Conservation (phyloP, 2,329 filamentous ascomycete species). For the Fusarium subglutinans region DNA sequence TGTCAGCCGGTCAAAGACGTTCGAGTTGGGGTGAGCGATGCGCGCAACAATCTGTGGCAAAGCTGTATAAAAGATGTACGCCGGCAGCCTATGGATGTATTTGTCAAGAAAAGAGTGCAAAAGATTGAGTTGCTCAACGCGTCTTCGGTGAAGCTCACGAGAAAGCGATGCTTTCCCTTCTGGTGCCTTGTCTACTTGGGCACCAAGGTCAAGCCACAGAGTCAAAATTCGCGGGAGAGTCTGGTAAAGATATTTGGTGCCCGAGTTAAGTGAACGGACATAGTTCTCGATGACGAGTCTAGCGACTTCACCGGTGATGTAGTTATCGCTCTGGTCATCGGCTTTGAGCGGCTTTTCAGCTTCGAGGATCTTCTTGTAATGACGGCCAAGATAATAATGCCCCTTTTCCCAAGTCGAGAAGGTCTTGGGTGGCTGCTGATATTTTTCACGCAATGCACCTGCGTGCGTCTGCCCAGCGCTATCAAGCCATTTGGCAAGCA, state of each 20-base stretch:
- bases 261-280: slow-evolving; percentile 83
- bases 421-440: slow-evolving; percentile 80
- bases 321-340: slow-evolving; percentile 80
- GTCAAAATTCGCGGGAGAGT: slow-evolving; percentile 92
- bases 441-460: slow-evolving; percentile 79
- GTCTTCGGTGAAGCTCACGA: slow-evolving; percentile 61
- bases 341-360: slow-evolving; percentile 82
- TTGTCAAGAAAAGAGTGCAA: slow-evolving; percentile 82
- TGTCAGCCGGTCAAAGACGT: slow-evolving; percentile 80
- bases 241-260: slow-evolving; percentile 96
- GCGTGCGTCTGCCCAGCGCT: slow-evolving; percentile 93
- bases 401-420: slow-evolving; percentile 88
- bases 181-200: slow-evolving; percentile 72
- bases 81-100: slow-evolving; percentile 76
- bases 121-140: slow-evolving; percentile 72
- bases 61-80: slow-evolving; percentile 82
- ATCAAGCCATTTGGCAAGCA: slow-evolving; percentile 97
- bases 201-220: slow-evolving; percentile 91
- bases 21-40: slow-evolving; percentile 84
- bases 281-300: slow-evolving; percentile 96
- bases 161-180: slow-evolving; percentile 64
- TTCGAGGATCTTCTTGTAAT: slow-evolving; percentile 96
- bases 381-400: slow-evolving; percentile 94
- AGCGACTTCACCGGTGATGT: slow-evolving; percentile 82
- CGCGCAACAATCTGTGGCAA: slow-evolving; percentile 95